A percentile compares a stretch with the other conserved stretches of the same genome.
Conservation (phyloP, 2,329 filamentous ascomycete species). For the Colletotrichum simmondsii region DNA sequence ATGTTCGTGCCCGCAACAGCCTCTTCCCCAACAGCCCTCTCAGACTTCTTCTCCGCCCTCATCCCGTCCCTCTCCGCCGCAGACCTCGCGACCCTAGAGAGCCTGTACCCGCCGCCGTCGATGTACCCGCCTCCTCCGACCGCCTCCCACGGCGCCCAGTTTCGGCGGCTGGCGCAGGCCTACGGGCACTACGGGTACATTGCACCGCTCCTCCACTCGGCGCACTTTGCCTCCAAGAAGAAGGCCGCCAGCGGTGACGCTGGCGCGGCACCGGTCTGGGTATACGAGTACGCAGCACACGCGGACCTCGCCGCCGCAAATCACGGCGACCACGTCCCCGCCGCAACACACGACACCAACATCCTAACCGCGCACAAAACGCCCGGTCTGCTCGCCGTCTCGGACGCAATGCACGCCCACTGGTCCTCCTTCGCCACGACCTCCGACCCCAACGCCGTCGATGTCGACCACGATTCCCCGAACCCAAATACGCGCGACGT, state of each 20-base stretch:
- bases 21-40: constrained; percentile 47
- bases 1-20: constrained; percentile 67
- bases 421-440: constrained; percentile 51
- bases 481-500: constrained; percentile 34
- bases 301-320: constrained; percentile 51
- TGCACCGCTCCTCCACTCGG: constrained; percentile 71
- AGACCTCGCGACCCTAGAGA: constrained; percentile 66
- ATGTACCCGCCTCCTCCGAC: constrained; percentile 27
- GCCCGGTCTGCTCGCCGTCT: constrained; percentile 50
- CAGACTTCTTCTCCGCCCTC: constrained; percentile 70
- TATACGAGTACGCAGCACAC: constrained; percentile 71
- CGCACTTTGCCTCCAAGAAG: constrained; percentile 52
- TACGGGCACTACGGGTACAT: constrained; percentile 75
- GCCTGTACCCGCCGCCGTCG: constrained; percentile 66
- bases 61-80: constrained; percentile 64
- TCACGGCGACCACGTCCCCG: constrained; percentile 58
- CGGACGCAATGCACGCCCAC: constrained; percentile 49
- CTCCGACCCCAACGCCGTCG: constrained; percentile 20
- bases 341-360: constrained; percentile 55
- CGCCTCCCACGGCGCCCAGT: constrained; percentile 60
- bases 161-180: constrained; percentile 66
- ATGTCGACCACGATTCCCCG: neutral
- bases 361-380: constrained; percentile 51
- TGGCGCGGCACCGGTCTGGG: constrained; percentile 51
- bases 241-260: neutral